Evolutionary conservation across 805 yeast genomes (phyloP).

Genomic region (Komagataella mondaviorum): DNA sequence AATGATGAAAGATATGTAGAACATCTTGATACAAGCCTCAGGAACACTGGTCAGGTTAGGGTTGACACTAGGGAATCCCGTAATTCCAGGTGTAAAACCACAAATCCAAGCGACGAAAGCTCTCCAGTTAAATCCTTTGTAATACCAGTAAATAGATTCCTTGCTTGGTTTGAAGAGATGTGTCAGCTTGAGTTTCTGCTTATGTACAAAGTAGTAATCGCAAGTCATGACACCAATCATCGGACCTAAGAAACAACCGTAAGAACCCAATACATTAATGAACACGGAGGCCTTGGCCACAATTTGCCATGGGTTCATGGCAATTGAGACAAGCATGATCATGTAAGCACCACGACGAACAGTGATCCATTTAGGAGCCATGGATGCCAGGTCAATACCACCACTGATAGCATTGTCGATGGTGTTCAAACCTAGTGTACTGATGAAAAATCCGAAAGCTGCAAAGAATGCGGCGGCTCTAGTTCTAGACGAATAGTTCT

Average conservation of each 20-base stretch:
- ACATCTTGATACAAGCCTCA: not conserved
- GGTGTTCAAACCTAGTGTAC: conserved; percentile 25
- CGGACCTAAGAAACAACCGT: conserved; percentile 25
- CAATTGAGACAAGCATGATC: conserved; percentile 19
- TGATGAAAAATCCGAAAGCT: conserved; percentile 21
- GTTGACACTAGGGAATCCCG: conserved; percentile 26
- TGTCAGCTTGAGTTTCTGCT: conserved; percentile 21
- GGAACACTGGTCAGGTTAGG: conserved; percentile 2
- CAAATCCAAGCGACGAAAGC: conserved; percentile 22
- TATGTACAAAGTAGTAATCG: conserved; percentile 26
- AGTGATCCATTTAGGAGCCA: conserved; percentile 28
- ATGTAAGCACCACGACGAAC: conserved; percentile 32
- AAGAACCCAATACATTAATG: conserved; percentile 15
- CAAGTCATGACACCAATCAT: conserved; percentile 21
- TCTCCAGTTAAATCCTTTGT: conserved; percentile 28
- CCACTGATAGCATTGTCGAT: conserved; percentile 27
- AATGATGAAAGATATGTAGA: conserved; percentile 27
- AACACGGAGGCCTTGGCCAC: conserved; percentile 21
- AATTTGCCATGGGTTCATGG: conserved; percentile 27
- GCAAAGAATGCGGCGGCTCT: conserved; percentile 37
- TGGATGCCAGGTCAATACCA: conserved; percentile 37
- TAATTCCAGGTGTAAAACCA: conserved; percentile 33
- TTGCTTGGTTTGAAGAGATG: conserved; percentile 22
- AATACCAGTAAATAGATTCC: conserved; percentile 23
- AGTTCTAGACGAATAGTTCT: conserved; percentile 20